Evolutionary conservation across 257 asterid species (phyloP).

Genomic region (Jasminum sambac): DNA sequence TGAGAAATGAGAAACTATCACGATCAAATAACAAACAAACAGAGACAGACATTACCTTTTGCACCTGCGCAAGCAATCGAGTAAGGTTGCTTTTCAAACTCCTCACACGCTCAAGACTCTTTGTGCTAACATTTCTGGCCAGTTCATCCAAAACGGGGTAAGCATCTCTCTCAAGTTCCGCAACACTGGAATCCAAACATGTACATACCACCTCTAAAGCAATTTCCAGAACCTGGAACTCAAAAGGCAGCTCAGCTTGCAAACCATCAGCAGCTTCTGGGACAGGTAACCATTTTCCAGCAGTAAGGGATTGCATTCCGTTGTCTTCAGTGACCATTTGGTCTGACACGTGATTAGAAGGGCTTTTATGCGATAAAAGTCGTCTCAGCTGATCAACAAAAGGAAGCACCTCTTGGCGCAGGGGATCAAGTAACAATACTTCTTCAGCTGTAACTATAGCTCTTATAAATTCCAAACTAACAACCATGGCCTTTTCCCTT

Average conservation of each 20-base stretch:
- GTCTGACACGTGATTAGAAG: conserved; percentile 34
- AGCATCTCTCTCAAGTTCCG: conserved; percentile 90
- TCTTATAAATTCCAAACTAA: conserved; percentile 88
- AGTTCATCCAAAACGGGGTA: conserved; percentile 95
- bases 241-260: conserved; percentile 95
- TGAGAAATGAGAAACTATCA: conserved; percentile 4
- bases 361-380: conserved; percentile 58
- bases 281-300: conserved; percentile 58
- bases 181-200: conserved; percentile 73
- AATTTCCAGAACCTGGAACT: conserved; percentile 96
- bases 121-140: conserved; percentile 89
- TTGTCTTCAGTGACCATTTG: conserved; percentile 44
- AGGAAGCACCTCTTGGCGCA: conserved; percentile 94
- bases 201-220: conserved; percentile 94
- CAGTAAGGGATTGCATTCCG: conserved; percentile 50
- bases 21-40: conserved; percentile 15
- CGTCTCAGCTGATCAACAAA: conserved; percentile 95
- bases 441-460: conserved; percentile 96
- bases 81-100: conserved; percentile 95
- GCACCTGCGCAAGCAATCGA: conserved; percentile 89
- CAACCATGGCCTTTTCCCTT: conserved; percentile 97
- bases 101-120: conserved; percentile 90
- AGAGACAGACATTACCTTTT: conserved; percentile 56
- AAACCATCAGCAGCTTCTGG: conserved; percentile 72
- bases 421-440: conserved; percentile 89